Evolutionary conservation across 2,329 filamentous ascomycete species (phyloP).

Genomic region (Ceratocystis eucalypticola): DNA sequence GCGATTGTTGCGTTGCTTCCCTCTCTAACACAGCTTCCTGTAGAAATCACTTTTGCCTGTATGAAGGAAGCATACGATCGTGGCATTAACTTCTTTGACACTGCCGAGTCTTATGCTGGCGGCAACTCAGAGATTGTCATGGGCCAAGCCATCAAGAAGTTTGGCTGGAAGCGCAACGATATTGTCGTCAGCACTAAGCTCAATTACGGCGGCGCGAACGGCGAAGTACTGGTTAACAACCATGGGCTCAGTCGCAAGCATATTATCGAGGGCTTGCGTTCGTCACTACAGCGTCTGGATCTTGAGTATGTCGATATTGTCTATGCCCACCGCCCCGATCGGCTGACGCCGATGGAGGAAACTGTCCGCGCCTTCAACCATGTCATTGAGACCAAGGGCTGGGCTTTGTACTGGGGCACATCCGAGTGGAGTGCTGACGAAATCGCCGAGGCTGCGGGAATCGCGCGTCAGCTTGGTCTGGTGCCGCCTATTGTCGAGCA

Average conservation of each 20-base stretch:
- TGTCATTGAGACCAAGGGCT: conserved; percentile 32
- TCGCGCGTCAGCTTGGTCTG: conserved; percentile 45
- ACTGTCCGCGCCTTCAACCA: conserved; percentile 58
- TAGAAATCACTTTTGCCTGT: conserved; percentile 39
- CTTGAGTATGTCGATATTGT: conserved; percentile 54
- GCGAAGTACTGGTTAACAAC: conserved; percentile 52
- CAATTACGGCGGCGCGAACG: conserved; percentile 49
- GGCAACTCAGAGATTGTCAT: conserved; percentile 52
- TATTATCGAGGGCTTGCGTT: conserved; percentile 51
- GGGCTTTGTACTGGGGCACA: conserved; percentile 60
- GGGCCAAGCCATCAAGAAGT: conserved; percentile 46
- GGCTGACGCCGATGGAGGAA: conserved; percentile 56
- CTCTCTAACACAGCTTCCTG: neutral
- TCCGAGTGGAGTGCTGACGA: conserved; percentile 58
- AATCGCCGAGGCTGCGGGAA: conserved; percentile 41
- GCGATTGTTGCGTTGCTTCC: neutral
- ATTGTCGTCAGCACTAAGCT: conserved; percentile 51
- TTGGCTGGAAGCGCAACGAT: conserved; percentile 47
- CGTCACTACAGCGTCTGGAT: conserved; percentile 42
- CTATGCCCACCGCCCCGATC: conserved; percentile 55
- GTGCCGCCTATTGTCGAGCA: conserved; percentile 54
- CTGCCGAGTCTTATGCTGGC: conserved; percentile 43
- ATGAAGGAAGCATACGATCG: conserved; percentile 48
- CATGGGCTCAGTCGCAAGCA: conserved; percentile 55
- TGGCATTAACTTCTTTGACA: conserved; percentile 52